Evolutionary conservation across 2,329 filamentous ascomycete genomes (phyloP).

Genomic region (Diaporthe amygdali): DNA sequence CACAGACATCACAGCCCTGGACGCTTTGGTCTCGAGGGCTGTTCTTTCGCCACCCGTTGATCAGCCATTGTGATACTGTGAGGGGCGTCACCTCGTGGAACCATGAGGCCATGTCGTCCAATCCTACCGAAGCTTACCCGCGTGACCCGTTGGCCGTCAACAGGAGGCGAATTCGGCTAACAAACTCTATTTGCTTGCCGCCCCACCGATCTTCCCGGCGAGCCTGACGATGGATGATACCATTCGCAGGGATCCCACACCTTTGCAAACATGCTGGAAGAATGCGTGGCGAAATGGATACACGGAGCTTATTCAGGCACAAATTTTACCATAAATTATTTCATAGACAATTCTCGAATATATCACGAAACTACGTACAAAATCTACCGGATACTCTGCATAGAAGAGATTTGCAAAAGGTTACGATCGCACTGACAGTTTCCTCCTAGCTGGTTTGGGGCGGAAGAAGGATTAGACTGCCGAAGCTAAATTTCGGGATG

Average conservation of each 20-base stretch:
- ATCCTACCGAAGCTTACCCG: conserved; percentile 12
- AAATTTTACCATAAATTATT: not conserved
- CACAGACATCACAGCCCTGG: not conserved
- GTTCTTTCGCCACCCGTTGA: not conserved
- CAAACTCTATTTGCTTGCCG: not conserved
- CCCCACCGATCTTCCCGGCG: not conserved
- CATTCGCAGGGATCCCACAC: not conserved
- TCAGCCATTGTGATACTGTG: not conserved
- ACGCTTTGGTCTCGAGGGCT: not conserved
- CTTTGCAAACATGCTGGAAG: not conserved
- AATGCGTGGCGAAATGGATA: too few species aligned
- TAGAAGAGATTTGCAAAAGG: not conserved
- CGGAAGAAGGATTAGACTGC: not conserved
- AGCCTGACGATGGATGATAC: not conserved
- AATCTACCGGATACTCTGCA: not conserved
- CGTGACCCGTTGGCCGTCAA: conserved; percentile 4
- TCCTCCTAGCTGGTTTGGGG: not conserved
- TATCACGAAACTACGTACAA: not conserved
- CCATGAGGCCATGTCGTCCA: not conserved
- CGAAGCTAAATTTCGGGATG: not conserved
- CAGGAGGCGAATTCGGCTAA: conserved; percentile 13
- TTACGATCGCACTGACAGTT: too few species aligned
- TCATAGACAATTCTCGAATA: not conserved
- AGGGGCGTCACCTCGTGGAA: not conserved
- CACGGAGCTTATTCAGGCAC: not conserved